Evolutionary conservation across 2,329 filamentous ascomycete genomes (phyloP).

Genomic region (Pleoardoris graminearum): DNA sequence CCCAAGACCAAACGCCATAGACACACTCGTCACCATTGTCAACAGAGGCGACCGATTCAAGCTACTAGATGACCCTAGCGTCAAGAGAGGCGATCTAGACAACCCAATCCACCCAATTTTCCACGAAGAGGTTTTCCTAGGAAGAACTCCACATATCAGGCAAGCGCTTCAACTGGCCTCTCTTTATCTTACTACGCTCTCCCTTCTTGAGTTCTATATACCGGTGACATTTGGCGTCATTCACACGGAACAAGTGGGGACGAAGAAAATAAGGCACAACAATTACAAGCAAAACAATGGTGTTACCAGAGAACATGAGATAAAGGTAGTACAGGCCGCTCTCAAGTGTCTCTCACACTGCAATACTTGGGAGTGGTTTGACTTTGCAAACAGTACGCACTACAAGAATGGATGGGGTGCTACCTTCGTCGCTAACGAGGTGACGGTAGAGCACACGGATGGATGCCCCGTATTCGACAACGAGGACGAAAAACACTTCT

Average conservation of each 20-base stretch:
- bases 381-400: neutral
- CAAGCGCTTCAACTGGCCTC: conserved; percentile 39
- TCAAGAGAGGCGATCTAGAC: conserved; percentile 28
- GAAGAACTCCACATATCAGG: conserved; percentile 17
- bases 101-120: conserved; percentile 39
- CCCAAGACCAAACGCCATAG: neutral
- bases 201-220: conserved; percentile 37
- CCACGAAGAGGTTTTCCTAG: conserved; percentile 12
- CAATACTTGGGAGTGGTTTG: conserved; percentile 6
- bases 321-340: conserved; percentile 25
- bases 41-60: conserved; percentile 35
- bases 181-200: conserved; percentile 35
- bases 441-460: neutral
- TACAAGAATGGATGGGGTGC: neutral
- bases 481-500: conserved; percentile 16
- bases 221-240: conserved; percentile 32
- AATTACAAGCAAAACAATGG: conserved; percentile 22
- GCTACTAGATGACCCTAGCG: conserved; percentile 30
- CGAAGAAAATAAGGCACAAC: conserved; percentile 16
- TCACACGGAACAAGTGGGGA: conserved; percentile 23
- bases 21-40: conserved; percentile 24
- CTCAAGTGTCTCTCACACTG: conserved; percentile 33
- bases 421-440: neutral
- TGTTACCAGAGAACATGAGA: conserved; percentile 18
- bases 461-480: neutral